These are phyloP conservation scores for Boletellus ananiceps DNA, from an alignment of 768 basidiomycete genomes.

Conservation along the genomic window DNA sequence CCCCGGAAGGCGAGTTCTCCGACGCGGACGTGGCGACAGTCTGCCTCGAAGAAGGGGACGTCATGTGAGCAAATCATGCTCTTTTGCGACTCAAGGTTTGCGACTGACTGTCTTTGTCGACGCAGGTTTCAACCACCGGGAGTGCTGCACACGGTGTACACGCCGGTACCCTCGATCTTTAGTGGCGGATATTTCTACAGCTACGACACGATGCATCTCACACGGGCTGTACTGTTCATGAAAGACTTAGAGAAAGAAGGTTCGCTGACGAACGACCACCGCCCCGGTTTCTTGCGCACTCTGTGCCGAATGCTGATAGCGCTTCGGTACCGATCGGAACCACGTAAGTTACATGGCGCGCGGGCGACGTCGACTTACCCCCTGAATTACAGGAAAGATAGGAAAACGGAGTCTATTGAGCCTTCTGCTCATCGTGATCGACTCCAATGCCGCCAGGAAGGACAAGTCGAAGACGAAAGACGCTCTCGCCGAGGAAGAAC, in stretches of 20 bases:
- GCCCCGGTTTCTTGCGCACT: neutral
- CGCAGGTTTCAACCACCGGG: constrained; percentile 1
- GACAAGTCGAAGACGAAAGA: neutral
- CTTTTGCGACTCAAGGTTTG: neutral
- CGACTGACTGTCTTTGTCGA: no score
- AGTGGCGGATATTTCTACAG: neutral
- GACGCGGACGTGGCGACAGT: neutral
- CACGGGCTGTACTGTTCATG: neutral
- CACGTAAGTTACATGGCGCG: neutral
- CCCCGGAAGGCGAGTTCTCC: neutral
- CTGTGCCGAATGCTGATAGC: constrained; percentile 2
- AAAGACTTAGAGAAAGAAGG: rapidly evolving
- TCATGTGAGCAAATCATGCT: neutral
- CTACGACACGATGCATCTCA: neutral
- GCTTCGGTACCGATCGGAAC: neutral
- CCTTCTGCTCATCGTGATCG: neutral
- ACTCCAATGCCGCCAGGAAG: neutral
- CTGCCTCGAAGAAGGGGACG: neutral
- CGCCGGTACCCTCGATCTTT: neutral
- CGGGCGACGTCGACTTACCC: no score
- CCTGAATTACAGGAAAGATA: neutral
- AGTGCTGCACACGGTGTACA: neutral
- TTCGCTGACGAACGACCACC: neutral
- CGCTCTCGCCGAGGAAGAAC: neutral
- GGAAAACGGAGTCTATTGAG: neutral